phyloP scores from a whole-genome alignment of 1,284 basidiomycete genomes.

The Cryptococcus sp. region DNA sequence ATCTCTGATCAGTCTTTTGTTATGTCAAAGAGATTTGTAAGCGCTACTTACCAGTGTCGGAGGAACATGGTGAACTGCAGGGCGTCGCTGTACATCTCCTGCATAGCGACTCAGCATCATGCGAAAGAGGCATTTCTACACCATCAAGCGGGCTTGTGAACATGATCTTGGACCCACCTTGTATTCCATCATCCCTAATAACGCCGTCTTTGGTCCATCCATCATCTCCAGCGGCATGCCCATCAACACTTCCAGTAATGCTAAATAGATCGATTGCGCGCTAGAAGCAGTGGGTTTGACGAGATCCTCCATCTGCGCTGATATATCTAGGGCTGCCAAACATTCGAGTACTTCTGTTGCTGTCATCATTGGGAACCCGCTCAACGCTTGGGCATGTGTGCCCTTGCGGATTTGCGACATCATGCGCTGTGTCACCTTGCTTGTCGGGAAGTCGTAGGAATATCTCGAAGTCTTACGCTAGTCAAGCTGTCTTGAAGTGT shows the following conservation, averaged over 20 bases:
- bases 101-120: constrained; percentile 7
- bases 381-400: neutral
- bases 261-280: constrained; percentile 57
- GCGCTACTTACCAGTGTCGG: constrained; percentile 61
- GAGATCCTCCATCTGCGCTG: constrained; percentile 68
- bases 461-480: too few species aligned
- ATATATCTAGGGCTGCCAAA: constrained; percentile 40
- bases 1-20: neutral
- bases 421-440: constrained; percentile 17
- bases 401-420: constrained; percentile 18
- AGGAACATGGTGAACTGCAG: constrained; percentile 65
- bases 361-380: constrained; percentile 42
- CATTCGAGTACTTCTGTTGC: constrained; percentile 37
- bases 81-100: constrained; percentile 67
- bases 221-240: constrained; percentile 64
- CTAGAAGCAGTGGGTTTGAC: constrained; percentile 65
- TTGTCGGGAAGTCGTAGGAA: too few species aligned
- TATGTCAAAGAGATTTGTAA: neutral
- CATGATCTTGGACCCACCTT: constrained; percentile 55
- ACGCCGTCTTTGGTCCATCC: constrained; percentile 62
- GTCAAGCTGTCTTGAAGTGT: neutral
- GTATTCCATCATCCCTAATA: constrained; percentile 56
- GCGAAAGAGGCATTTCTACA: neutral
- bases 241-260: constrained; percentile 69
- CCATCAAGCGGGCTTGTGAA: neutral